These are phyloP conservation scores for Penicillium aurantiogriseum DNA, from an alignment of 2,329 filamentous ascomycete species.

Conservation along the genomic window DNA sequence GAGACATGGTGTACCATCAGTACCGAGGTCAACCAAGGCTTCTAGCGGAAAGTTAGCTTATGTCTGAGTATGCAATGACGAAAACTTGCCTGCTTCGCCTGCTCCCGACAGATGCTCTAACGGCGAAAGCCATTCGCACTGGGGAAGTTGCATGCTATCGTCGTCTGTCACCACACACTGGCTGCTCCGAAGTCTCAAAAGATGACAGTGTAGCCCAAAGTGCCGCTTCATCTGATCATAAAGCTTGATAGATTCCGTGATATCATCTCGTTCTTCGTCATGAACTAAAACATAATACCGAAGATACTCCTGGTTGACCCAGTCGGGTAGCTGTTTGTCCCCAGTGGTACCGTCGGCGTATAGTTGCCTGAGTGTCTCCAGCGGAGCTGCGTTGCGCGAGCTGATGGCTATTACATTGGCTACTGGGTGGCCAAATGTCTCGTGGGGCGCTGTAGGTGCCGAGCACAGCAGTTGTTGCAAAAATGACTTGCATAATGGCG, in stretches of 20 bases:
- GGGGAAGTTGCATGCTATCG: slow-evolving; percentile 77
- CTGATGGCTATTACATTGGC: slow-evolving; percentile 94
- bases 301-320: slow-evolving; percentile 88
- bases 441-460: slow-evolving; percentile 74
- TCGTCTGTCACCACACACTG: slow-evolving; percentile 88
- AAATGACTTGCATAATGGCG: slow-evolving; percentile 82
- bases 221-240: slow-evolving; percentile 99
- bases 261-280: slow-evolving; percentile 93
- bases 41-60: slow-evolving; percentile 25
- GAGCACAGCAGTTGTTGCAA: slow-evolving; percentile 79
- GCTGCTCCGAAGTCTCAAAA: slow-evolving; percentile 78
- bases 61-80: background rate
- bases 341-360: slow-evolving; percentile 84
- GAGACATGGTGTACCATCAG: slow-evolving; percentile 69
- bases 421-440: slow-evolving; percentile 92
- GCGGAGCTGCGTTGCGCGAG: slow-evolving; percentile 77
- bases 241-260: slow-evolving; percentile 79
- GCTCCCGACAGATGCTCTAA: slow-evolving; percentile 79
- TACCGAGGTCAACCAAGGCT: slow-evolving; percentile 59
- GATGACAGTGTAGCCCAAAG: slow-evolving; percentile 90
- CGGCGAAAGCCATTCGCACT: slow-evolving; percentile 85
- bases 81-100: slow-evolving; percentile 55
- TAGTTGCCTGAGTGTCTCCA: slow-evolving; percentile 79
- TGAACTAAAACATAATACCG: slow-evolving; percentile 96
- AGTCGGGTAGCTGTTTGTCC: slow-evolving; percentile 69